Conservation (phyloP, 257 asterid genomes). For the Lycium ferocissimum region DNA sequence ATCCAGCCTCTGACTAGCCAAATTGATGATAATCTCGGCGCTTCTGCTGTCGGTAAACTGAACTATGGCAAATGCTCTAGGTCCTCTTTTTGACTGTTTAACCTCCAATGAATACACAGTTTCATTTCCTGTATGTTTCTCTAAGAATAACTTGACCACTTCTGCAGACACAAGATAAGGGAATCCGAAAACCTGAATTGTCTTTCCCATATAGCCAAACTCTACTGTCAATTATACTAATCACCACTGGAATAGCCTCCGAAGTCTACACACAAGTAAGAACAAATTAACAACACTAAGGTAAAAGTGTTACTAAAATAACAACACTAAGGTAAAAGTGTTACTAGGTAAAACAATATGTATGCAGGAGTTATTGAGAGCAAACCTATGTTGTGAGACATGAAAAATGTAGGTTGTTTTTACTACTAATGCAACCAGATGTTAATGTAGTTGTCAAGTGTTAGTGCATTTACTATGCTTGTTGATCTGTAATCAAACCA, state of each 20-base stretch:
- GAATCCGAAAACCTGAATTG: slow-evolving; percentile 52
- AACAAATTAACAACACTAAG: neutral
- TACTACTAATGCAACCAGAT: neutral
- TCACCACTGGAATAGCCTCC: neutral
- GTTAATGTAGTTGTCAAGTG: neutral
- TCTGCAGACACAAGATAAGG: slow-evolving; percentile 50
- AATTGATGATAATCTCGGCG: slow-evolving; percentile 46
- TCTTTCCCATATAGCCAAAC: slow-evolving; percentile 37
- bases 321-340: too few species aligned
- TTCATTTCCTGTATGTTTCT: slow-evolving; percentile 32
- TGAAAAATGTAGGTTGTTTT: neutral
- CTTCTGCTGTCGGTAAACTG: slow-evolving; percentile 49
- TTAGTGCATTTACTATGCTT: neutral
- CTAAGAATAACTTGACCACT: slow-evolving; percentile 43
- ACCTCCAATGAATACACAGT: slow-evolving; percentile 64
- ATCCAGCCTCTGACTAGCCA: slow-evolving; percentile 46
- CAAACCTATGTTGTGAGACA: neutral
- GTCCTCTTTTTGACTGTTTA: slow-evolving; percentile 46
- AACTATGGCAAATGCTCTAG: slow-evolving; percentile 70
- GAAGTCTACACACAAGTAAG: slow-evolving; percentile 9
- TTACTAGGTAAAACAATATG: neutral
- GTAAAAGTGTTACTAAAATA: neutral
- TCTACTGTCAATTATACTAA: neutral
- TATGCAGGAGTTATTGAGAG: neutral
- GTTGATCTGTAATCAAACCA: neutral